phyloP scores from a whole-genome alignment of 2,329 filamentous ascomycete species.

The Pyrenophora seminiperda region DNA sequence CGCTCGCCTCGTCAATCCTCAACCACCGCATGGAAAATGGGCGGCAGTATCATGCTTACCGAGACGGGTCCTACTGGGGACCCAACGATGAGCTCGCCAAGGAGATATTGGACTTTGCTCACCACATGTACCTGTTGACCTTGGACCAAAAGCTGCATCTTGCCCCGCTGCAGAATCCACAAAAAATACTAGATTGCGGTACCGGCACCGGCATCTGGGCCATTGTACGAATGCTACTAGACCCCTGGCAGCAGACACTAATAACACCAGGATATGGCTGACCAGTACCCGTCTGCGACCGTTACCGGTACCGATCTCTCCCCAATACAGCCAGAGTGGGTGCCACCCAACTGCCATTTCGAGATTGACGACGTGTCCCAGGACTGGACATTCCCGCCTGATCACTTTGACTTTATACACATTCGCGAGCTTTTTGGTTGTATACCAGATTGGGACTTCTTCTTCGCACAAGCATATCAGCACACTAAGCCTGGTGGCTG shows the following conservation, averaged over 20 bases:
- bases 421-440: slow-evolving; percentile 54
- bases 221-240: slow-evolving; percentile 26
- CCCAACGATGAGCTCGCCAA: slow-evolving; percentile 53
- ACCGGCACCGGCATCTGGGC: slow-evolving; percentile 48
- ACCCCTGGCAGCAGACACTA: neutral
- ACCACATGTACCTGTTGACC: slow-evolving; percentile 47
- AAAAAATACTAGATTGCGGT: slow-evolving; percentile 42
- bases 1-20: slow-evolving; percentile 43
- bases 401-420: slow-evolving; percentile 54
- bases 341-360: slow-evolving; percentile 55
- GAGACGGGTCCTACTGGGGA: slow-evolving; percentile 48
- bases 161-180: slow-evolving; percentile 39
- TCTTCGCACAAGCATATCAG: slow-evolving; percentile 45
- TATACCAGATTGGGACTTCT: slow-evolving; percentile 54
- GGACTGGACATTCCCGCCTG: slow-evolving; percentile 48
- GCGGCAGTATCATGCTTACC: slow-evolving; percentile 45
- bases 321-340: slow-evolving; percentile 56
- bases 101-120: slow-evolving; percentile 53
- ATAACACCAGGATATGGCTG: slow-evolving; percentile 29
- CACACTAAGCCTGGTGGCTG: slow-evolving; percentile 51
- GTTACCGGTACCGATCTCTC: slow-evolving; percentile 55
- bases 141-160: slow-evolving; percentile 44
- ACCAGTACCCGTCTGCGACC: slow-evolving; percentile 36
- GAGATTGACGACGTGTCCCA: slow-evolving; percentile 55
- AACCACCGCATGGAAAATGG: slow-evolving; percentile 48